These are phyloP conservation scores for Trichoderma sp. DNA, from an alignment of 2,329 filamentous ascomycete genomes.

Conservation along the genomic window DNA sequence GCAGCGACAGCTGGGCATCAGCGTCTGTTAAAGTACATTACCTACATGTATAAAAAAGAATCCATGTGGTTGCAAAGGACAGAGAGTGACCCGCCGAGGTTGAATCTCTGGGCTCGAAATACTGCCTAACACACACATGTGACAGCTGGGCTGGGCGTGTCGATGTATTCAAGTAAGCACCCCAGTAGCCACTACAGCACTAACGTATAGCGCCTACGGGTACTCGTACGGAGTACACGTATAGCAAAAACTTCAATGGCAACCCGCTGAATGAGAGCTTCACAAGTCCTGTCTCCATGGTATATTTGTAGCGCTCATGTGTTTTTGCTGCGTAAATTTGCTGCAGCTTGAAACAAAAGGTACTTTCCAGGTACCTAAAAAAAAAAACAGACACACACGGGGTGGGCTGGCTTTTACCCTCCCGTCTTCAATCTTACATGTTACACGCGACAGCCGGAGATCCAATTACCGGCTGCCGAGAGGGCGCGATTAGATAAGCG, in stretches of 20 bases:
- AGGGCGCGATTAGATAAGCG: neutral
- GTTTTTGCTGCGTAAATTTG: neutral
- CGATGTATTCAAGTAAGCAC: neutral
- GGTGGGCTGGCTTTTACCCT: no score
- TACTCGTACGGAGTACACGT: neutral
- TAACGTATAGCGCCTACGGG: neutral
- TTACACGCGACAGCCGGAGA: neutral
- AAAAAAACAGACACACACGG: neutral
- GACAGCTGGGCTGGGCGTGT: neutral
- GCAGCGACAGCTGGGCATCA: neutral
- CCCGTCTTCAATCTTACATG: no score
- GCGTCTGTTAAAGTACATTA: neutral
- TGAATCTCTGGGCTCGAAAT: no score
- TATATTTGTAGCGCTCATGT: neutral
- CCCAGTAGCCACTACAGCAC: neutral
- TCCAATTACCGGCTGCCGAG: conserved; percentile 2
- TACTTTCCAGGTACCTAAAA: neutral
- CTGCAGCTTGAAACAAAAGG: neutral
- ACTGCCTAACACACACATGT: neutral
- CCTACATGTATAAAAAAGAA: neutral
- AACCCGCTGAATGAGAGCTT: neutral
- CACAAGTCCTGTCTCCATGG: neutral
- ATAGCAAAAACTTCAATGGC: neutral
- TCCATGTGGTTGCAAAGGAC: no score
- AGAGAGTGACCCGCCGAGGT: no score